These are phyloP conservation scores for Withania somnifera DNA, from an alignment of 305 asterid genomes.

Conservation along the genomic window DNA sequence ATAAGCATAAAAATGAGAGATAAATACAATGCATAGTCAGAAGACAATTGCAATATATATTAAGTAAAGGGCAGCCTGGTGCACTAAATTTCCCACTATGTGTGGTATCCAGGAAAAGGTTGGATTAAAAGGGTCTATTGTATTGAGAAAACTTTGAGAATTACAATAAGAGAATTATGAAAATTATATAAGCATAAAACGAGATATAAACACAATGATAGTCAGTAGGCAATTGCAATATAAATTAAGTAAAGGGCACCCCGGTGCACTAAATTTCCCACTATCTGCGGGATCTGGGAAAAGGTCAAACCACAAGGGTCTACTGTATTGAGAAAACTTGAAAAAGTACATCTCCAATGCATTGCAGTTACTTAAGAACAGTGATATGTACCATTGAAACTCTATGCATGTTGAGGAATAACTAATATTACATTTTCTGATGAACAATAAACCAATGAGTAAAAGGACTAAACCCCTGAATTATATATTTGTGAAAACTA, in stretches of 20 bases:
- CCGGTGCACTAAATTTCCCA: no score
- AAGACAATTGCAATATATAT: neutral
- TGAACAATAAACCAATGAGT: neutral
- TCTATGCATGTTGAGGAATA: neutral
- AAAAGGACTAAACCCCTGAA: neutral
- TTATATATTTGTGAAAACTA: neutral
- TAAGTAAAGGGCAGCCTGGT: no score
- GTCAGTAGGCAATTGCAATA: neutral
- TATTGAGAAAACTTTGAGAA: neutral
- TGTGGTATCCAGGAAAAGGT: no score
- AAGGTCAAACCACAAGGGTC: no score
- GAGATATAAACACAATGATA: neutral
- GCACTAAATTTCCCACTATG: no score
- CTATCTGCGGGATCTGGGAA: no score
- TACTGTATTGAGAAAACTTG: neutral
- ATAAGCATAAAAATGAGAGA: conserved; percentile 7
- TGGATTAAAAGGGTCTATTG: no score
- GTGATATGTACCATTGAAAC: neutral
- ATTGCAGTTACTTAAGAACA: neutral
- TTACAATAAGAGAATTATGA: neutral
- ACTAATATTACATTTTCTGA: neutral
- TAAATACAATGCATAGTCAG: neutral
- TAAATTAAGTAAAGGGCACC: neutral
- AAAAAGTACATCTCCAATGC: neutral
- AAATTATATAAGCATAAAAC: conserved; percentile 7